Evolutionary conservation across 257 asterid species (phyloP).

Genomic region (Sherardia arvensis): DNA sequence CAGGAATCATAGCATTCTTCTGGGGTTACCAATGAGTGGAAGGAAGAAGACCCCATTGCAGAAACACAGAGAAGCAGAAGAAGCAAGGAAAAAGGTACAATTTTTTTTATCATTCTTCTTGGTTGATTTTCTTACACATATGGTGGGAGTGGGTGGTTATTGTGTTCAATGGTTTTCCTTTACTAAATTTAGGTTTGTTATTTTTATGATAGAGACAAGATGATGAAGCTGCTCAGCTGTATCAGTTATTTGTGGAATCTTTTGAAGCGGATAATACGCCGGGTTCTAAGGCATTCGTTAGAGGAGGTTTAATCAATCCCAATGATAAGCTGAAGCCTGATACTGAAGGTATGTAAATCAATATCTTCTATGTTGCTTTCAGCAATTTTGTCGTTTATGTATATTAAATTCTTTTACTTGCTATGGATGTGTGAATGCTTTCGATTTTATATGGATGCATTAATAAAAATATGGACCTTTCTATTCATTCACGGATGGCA

Average conservation of each 20-base stretch:
- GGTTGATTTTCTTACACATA: background rate
- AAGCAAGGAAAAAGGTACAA: slow-evolving; percentile 71
- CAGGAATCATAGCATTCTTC: slow-evolving; percentile 14
- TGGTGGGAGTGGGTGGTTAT: background rate
- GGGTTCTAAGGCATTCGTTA: slow-evolving; percentile 75
- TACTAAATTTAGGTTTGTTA: slow-evolving; percentile 1
- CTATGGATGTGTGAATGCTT: slow-evolving; percentile 53
- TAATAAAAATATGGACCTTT: slow-evolving; percentile 92
- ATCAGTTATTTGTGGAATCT: slow-evolving; percentile 78
- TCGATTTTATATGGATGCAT: slow-evolving; percentile 54
- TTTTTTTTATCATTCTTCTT: background rate
- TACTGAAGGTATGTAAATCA: slow-evolving; percentile 49
- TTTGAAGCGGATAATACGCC: slow-evolving; percentile 68
- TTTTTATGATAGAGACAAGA: slow-evolving; percentile 54
- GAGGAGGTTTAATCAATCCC: slow-evolving; percentile 86
- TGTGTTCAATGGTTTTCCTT: background rate
- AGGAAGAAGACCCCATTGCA: slow-evolving; percentile 91
- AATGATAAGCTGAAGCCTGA: slow-evolving; percentile 57
- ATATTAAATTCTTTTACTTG: slow-evolving; percentile 12
- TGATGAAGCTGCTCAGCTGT: slow-evolving; percentile 79
- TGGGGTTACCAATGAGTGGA: slow-evolving; percentile 51
- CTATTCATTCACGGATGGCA: slow-evolving; percentile 99
- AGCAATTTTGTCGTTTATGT: background rate
- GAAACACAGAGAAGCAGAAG: slow-evolving; percentile 95
- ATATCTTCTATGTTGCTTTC: slow-evolving; percentile 6